Conservation (phyloP, 306 rosid species). For the Prunus mira region DNA sequence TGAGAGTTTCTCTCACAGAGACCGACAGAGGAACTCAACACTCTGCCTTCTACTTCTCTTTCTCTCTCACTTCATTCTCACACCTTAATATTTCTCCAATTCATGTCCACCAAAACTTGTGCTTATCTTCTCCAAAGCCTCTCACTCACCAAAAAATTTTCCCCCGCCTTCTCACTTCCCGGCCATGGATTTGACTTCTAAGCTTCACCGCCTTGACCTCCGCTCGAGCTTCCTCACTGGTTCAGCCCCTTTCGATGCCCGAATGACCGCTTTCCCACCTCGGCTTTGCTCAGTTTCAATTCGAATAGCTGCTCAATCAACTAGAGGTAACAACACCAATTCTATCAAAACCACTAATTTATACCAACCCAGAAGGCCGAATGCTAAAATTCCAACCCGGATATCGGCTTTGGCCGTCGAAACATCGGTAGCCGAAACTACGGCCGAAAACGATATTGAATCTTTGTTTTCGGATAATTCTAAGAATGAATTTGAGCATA, state of each 20-base stretch:
- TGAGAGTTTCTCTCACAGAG: background rate
- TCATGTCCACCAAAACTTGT: background rate
- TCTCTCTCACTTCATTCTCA: background rate
- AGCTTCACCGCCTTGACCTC: conserved; percentile 70
- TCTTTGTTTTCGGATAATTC: conserved; percentile 58
- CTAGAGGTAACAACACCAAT: conserved; percentile 27
- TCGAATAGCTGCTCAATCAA: conserved; percentile 22
- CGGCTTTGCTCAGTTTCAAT: conserved; percentile 29
- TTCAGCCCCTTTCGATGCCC: conserved; percentile 45
- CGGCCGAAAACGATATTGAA: conserved; percentile 54
- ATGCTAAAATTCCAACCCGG: conserved; percentile 18
- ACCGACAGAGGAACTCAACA: background rate
- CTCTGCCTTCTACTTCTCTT: background rate
- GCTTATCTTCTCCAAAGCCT: no score
- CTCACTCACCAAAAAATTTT: no score
- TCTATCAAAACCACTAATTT: conserved; percentile 28
- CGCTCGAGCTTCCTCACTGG: conserved; percentile 58
- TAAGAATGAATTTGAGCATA: conserved; percentile 32
- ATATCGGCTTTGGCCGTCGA: conserved; percentile 53
- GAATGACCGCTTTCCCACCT: conserved; percentile 26
- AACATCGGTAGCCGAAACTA: conserved; percentile 33
- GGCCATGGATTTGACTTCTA: conserved; percentile 60
- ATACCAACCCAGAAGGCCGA: conserved; percentile 18
- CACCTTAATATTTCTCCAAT: background rate
- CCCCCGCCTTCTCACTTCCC: background rate